A percentile compares a stretch with the other conserved stretches of the same genome.
Conservation (phyloP, 805 yeast genomes). For the Candida incommunis region DNA sequence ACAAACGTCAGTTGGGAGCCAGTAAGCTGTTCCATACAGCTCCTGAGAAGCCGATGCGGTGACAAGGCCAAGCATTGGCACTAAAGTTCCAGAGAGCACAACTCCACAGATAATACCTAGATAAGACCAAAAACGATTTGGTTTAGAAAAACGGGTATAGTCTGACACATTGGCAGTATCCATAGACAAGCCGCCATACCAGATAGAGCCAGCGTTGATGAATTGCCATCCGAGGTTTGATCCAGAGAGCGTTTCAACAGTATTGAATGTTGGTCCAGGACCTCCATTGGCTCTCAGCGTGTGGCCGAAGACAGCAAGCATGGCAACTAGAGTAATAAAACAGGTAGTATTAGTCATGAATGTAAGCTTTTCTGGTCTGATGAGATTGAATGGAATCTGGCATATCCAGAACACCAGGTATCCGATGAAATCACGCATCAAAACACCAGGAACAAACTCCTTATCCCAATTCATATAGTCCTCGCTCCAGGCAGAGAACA, state of each 20-base stretch:
- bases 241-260: background rate
- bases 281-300: background rate
- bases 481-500: slow-evolving; percentile 13
- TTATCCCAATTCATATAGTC: background rate
- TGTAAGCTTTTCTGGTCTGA: background rate
- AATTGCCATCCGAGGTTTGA: slow-evolving; percentile 23
- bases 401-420: background rate
- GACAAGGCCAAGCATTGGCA: slow-evolving; percentile 30
- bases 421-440: background rate
- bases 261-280: background rate
- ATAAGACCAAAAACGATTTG: slow-evolving; percentile 12
- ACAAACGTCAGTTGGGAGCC: slow-evolving; percentile 25
- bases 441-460: slow-evolving; percentile 1
- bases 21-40: slow-evolving; percentile 22
- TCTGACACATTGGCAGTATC: slow-evolving; percentile 29
- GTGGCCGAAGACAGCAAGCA: background rate
- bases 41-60: slow-evolving; percentile 27
- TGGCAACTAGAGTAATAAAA: background rate
- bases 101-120: slow-evolving; percentile 17
- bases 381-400: background rate
- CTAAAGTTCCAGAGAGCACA: slow-evolving; percentile 21
- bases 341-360: background rate
- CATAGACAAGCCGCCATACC: slow-evolving; percentile 28
- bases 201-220: slow-evolving; percentile 26
- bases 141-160: slow-evolving; percentile 25